Evolutionary conservation across 75 land plant genomes (phyloP).

Genomic region (Picea sitchensis): DNA sequence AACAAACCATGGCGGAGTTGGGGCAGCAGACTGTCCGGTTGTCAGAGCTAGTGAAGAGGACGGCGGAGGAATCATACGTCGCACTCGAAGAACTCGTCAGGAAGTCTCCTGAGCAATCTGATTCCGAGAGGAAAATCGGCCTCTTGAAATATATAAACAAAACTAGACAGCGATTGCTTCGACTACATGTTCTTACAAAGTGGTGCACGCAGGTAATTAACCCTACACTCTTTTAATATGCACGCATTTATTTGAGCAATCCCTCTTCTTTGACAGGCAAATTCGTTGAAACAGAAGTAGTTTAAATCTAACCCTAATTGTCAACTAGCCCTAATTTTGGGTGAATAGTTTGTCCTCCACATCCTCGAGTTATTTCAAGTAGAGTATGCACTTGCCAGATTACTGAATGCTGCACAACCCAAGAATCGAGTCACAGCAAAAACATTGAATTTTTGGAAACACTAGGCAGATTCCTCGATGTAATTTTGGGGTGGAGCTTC

Average conservation of each 20-base stretch:
- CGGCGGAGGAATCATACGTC: slow-evolving; percentile 69
- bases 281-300: too few species aligned
- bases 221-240: background rate
- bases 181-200: slow-evolving; percentile 83
- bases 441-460: too few species aligned
- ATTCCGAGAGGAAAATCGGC: slow-evolving; percentile 82
- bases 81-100: slow-evolving; percentile 74
- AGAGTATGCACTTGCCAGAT: too few species aligned
- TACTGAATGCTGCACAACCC: too few species aligned
- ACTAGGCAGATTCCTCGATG: too few species aligned
- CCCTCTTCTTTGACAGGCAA: too few species aligned
- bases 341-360: background rate
- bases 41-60: slow-evolving; percentile 57
- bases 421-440: too few species aligned
- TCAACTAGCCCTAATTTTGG: background rate
- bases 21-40: slow-evolving; percentile 89
- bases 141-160: slow-evolving; percentile 76
- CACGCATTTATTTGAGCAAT: background rate
- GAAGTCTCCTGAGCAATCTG: slow-evolving; percentile 39
- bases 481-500: too few species aligned
- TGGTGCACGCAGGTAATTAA: slow-evolving; percentile 92
- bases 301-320: too few species aligned
- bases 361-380: background rate
- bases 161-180: slow-evolving; percentile 94
- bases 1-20: slow-evolving; percentile 57